These are phyloP conservation scores for Pseudomicrostroma phylloplanum DNA, from an alignment of 1,284 basidiomycete genomes.

Conservation along the genomic window DNA sequence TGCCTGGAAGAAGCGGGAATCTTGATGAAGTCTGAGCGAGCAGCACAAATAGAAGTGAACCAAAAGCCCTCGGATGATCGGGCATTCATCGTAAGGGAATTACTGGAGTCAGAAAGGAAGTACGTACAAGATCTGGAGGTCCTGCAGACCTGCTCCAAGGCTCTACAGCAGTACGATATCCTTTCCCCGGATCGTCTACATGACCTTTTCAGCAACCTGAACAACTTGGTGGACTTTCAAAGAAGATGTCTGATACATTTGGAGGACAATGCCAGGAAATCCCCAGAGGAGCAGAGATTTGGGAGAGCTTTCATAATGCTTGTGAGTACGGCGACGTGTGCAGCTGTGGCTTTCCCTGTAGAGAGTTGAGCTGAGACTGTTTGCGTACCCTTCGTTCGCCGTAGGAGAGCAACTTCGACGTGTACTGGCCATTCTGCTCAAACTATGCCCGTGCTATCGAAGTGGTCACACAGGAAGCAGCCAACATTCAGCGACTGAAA, in stretches of 20 bases:
- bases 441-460: conserved; percentile 66
- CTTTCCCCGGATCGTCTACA: conserved; percentile 92
- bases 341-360: neutral
- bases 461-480: conserved; percentile 62
- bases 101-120: conserved; percentile 90
- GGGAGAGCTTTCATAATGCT: conserved; percentile 53
- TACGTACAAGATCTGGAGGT: conserved; percentile 97
- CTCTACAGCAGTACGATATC: conserved; percentile 69
- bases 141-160: conserved; percentile 58
- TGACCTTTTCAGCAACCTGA: conserved; percentile 87
- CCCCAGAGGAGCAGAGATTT: conserved; percentile 60
- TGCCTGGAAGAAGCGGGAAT: conserved; percentile 70
- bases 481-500: conserved; percentile 30
- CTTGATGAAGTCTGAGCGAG: conserved; percentile 54
- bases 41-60: conserved; percentile 52
- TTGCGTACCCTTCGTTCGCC: conserved; percentile 1
- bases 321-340: conserved; percentile 56
- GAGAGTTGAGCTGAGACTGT: neutral
- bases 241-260: conserved; percentile 90
- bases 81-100: conserved; percentile 73
- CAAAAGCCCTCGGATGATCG: conserved; percentile 57
- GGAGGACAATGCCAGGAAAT: conserved; percentile 56
- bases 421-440: conserved; percentile 93
- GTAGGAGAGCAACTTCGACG: conserved; percentile 58
- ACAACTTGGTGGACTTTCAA: conserved; percentile 93